Conservation (phyloP, 2,329 filamentous ascomycete species). For the Thelonectria discophora region DNA sequence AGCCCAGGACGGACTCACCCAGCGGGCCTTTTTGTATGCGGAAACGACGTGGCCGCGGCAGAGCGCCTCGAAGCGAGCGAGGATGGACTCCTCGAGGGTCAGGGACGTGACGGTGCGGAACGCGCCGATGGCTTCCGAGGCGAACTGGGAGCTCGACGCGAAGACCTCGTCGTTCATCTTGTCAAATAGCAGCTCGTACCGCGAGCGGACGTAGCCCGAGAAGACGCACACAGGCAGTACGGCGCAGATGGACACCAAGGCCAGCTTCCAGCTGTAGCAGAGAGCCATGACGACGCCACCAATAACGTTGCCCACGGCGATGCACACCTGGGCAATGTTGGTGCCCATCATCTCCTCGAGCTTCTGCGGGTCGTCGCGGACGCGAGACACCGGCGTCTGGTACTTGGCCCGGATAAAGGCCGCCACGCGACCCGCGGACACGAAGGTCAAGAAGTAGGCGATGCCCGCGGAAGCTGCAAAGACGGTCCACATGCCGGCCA, state of each 20-base stretch:
- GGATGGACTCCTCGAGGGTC: slow-evolving; percentile 74
- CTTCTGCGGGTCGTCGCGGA: slow-evolving; percentile 65
- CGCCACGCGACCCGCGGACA: slow-evolving; percentile 53
- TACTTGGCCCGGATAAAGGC: slow-evolving; percentile 62
- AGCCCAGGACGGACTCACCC: slow-evolving; percentile 70
- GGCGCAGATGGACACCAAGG: slow-evolving; percentile 71
- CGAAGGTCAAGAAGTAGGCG: slow-evolving; percentile 57
- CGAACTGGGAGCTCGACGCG: slow-evolving; percentile 76
- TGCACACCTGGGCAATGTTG: slow-evolving; percentile 70
- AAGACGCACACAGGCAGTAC: slow-evolving; percentile 60
- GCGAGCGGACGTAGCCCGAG: slow-evolving; percentile 61
- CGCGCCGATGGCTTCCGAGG: slow-evolving; percentile 76
- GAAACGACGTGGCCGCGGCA: slow-evolving; percentile 65
- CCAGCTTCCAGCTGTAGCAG: slow-evolving; percentile 79
- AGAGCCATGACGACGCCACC: slow-evolving; percentile 75
- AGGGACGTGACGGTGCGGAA: slow-evolving; percentile 77
- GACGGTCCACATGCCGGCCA: slow-evolving; percentile 72
- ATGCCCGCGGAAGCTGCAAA: slow-evolving; percentile 61
- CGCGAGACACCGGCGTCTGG: slow-evolving; percentile 64
- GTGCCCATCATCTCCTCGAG: slow-evolving; percentile 70
- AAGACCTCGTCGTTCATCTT: slow-evolving; percentile 74
- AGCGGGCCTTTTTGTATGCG: slow-evolving; percentile 69
- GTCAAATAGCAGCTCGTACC: slow-evolving; percentile 71
- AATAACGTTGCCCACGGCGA: slow-evolving; percentile 71
- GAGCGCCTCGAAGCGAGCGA: slow-evolving; percentile 66